These are phyloP conservation scores for Fraxinus xanthoxyloides DNA, from an alignment of 305 asterid genomes.

Conservation along the genomic window DNA sequence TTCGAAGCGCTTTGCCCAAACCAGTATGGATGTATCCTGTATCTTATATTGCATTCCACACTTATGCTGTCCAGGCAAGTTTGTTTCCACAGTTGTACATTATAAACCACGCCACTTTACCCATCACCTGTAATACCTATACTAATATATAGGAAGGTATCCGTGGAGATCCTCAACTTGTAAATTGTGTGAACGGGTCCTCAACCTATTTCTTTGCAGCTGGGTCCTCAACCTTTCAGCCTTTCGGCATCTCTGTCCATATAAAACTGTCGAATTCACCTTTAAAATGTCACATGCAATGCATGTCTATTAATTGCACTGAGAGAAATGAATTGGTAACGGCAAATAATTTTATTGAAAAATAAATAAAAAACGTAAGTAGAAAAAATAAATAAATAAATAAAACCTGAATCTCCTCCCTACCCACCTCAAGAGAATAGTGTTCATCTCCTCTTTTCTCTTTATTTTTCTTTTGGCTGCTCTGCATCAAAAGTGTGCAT, in stretches of 20 bases:
- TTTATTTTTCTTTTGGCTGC: background rate
- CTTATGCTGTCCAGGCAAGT: slow-evolving; percentile 92
- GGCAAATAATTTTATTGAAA: background rate
- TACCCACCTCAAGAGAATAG: background rate
- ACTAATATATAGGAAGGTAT: background rate
- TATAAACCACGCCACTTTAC: background rate
- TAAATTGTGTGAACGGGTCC: background rate
- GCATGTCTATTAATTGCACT: background rate
- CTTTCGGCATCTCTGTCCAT: background rate
- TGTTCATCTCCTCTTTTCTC: background rate
- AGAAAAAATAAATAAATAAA: background rate
- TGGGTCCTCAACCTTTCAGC: background rate
- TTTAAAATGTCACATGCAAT: background rate
- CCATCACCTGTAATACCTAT: background rate
- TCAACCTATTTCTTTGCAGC: background rate
- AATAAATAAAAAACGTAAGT: background rate
- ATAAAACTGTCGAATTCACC: background rate
- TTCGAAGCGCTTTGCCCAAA: slow-evolving; percentile 72
- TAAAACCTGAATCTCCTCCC: background rate
- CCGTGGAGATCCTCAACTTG: background rate
- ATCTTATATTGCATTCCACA: slow-evolving; percentile 82
- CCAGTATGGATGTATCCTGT: slow-evolving; percentile 90
- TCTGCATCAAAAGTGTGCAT: background rate
- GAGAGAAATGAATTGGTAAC: background rate
- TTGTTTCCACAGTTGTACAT: background rate